phyloP scores from a whole-genome alignment of 345 rosid genomes.

The Geranium brycei region DNA sequence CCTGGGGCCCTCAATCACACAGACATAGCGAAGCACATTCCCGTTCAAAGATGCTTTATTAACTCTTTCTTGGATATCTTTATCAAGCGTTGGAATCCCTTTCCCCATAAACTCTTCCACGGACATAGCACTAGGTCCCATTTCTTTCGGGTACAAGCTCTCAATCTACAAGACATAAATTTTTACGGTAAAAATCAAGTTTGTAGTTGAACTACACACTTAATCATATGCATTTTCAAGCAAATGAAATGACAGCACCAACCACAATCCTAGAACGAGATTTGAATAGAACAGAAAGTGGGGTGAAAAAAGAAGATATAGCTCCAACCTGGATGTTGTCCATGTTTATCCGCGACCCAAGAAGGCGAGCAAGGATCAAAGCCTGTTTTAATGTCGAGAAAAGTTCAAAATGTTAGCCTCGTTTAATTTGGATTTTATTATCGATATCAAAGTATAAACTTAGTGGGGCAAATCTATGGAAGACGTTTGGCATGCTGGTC shows the following conservation, averaged over 20 bases:
- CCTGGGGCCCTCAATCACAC: slow-evolving; percentile 71
- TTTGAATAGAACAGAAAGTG: background rate
- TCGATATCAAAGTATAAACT: too few species aligned
- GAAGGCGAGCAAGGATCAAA: slow-evolving; percentile 84
- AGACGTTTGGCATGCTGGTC: too few species aligned
- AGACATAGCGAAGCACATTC: slow-evolving; percentile 82
- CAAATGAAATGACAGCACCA: too few species aligned
- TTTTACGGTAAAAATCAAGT: background rate
- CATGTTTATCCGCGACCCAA: slow-evolving; percentile 55
- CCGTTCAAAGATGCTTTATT: slow-evolving; percentile 55
- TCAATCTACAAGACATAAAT: slow-evolving; percentile 41
- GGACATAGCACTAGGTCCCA: slow-evolving; percentile 57
- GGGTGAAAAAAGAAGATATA: background rate
- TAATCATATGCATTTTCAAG: background rate
- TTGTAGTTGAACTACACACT: background rate
- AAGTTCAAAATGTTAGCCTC: too few species aligned
- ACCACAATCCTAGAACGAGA: background rate
- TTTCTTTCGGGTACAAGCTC: slow-evolving; percentile 73
- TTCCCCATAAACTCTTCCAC: slow-evolving; percentile 53
- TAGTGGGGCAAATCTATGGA: too few species aligned
- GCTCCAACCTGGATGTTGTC: slow-evolving; percentile 52
- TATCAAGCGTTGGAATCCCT: slow-evolving; percentile 57
- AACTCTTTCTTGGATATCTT: slow-evolving; percentile 48
- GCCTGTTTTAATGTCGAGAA: slow-evolving; percentile 34
- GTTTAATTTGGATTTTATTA: too few species aligned